These are phyloP conservation scores for Euphrasia arctica DNA, from an alignment of 305 asterid genomes.

Conservation along the genomic window DNA sequence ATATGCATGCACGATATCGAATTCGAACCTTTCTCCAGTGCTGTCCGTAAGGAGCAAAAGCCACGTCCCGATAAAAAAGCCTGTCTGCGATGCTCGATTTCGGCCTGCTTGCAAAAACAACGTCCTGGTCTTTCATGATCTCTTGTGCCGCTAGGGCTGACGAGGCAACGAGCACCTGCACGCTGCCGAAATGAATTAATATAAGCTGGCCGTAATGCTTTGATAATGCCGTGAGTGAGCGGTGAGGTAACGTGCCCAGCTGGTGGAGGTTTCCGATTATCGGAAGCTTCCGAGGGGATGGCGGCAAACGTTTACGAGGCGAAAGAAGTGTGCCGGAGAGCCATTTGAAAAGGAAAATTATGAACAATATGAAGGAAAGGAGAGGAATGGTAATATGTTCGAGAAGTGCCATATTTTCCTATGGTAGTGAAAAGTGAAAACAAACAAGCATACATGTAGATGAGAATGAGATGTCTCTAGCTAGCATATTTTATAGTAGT, in stretches of 20 bases:
- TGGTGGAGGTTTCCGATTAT: conserved; percentile 49
- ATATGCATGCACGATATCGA: too few relatives aligned
- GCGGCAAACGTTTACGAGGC: conserved; percentile 29
- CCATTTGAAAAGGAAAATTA: conserved; percentile 25
- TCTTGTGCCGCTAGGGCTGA: conserved; percentile 44
- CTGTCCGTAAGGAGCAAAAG: conserved; percentile 45
- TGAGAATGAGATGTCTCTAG: too few relatives aligned
- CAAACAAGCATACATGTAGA: too few relatives aligned
- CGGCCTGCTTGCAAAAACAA: conserved; percentile 46
- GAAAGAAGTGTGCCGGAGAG: conserved; percentile 8
- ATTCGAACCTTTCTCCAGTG: conserved; percentile 43
- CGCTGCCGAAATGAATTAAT: conserved; percentile 41
- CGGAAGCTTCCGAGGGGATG: conserved; percentile 46
- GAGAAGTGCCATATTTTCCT: conserved; percentile 8
- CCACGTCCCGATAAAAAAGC: conserved; percentile 41
- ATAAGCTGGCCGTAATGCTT: conserved; percentile 39
- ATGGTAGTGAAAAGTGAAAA: neutral
- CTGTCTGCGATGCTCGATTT: conserved; percentile 22
- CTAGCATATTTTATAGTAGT: too few relatives aligned
- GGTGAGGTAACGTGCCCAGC: conserved; percentile 43
- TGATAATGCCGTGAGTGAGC: conserved; percentile 40
- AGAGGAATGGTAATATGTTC: conserved; percentile 9
- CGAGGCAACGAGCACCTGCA: conserved; percentile 38
- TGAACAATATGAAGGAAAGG: conserved; percentile 14
- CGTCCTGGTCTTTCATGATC: conserved; percentile 55